Base-by-base conservation (phyloP, 1,284 basidiomycete species). In the Tremellales sp. region DNA sequence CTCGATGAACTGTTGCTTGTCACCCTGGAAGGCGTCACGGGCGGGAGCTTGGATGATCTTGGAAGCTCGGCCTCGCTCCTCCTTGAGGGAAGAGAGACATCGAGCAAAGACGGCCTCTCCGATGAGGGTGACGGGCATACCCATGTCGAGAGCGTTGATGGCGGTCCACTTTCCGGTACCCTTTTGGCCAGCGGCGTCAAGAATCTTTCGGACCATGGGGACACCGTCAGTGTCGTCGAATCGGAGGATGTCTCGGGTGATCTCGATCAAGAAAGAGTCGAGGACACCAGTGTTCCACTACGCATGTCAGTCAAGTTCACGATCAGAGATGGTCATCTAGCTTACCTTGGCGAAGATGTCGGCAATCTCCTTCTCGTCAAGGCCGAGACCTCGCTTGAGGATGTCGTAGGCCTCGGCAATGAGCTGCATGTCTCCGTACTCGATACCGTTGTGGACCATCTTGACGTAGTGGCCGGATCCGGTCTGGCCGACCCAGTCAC, bases 131-230 rank as follows among this genome's bases (percentile, higher is more conserved):
- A 98, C 92, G 55, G 89, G 83, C 68, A 84, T 87, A 68, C 94
- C 94, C 62, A 92, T 86, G 68, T 99, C 96, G 60, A 98, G 85
- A 55, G 96, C 96, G 71, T 92, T 89, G 70, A 97, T 89, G 58
- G 96, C 96, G 54, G 96, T 99, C 96, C 96, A 99, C 79, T 98
- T 98, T 53, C 96, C 96, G 60, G 96, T 99, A 74, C 96, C 96
- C 80, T 99, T 99, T 77, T 99, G 96, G 52, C 94, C 96, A 58
- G 96, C 96, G 69, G 87, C 73, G 75, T 97, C 93, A 58, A 97
- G 82, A 67, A 99, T 96, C 80, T 98, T 98, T 69, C 79, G 81
- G 59, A 98, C 84, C 60, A 98, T 82, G 51, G 91, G 88, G 66
- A 76, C 81, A 53, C 93, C 94, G 74, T 98, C 94, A 37, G 53